Percentiles rank a stretch among this genome's conserved stretches.
These are phyloP conservation scores for Glycine soja DNA, from an alignment of 306 rosid genomes.

Conservation along the genomic window DNA sequence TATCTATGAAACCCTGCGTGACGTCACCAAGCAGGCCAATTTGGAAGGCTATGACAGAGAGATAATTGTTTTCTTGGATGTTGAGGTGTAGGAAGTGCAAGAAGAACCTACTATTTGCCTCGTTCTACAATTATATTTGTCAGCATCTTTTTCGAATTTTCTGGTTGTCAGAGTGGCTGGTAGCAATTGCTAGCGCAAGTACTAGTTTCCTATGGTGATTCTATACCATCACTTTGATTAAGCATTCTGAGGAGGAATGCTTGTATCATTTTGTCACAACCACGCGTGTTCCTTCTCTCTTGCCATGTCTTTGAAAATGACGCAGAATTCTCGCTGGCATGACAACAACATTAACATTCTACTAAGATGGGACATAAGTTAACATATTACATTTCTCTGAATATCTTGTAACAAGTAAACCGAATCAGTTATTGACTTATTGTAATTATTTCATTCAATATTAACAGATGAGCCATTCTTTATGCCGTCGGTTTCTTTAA, in stretches of 20 bases:
- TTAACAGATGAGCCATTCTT: no score
- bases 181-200: not conserved
- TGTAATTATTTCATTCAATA: no score
- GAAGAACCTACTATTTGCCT: constrained; percentile 14
- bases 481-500: no score
- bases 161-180: not conserved
- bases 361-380: not conserved
- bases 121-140: constrained; percentile 7
- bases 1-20: constrained; percentile 59
- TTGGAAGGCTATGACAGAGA: constrained; percentile 48
- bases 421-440: not conserved
- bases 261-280: not conserved
- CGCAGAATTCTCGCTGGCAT: constrained; percentile 25
- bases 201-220: constrained; percentile 1
- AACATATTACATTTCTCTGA: constrained; percentile 3
- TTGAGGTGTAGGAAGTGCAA: constrained; percentile 13
- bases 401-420: not conserved
- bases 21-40: constrained; percentile 57
- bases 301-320: not conserved
- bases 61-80: constrained; percentile 37
- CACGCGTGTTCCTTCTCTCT: constrained; percentile 14
- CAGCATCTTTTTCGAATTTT: not conserved
- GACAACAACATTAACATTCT: not conserved
- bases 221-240: constrained; percentile 3
- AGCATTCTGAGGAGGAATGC: constrained; percentile 8